Percentiles rank a stretch among this genome's conserved stretches.
Conservation (phyloP, 306 rosid genomes). For the Begonia masoniana region DNA sequence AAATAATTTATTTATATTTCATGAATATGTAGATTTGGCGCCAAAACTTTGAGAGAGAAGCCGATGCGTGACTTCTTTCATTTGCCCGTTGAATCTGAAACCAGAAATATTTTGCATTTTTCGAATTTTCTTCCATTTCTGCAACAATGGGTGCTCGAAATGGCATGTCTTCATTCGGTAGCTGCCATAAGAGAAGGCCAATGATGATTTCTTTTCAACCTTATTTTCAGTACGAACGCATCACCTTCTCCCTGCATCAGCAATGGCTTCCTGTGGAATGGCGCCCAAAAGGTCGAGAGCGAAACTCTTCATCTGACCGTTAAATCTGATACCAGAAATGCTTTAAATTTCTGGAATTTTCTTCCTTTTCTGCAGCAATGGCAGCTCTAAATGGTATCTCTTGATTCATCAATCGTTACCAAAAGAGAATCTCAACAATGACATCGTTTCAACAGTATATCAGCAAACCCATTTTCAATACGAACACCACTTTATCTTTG, state of each 20-base stretch:
- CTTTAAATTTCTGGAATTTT: background rate
- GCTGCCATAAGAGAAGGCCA: background rate
- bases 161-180: background rate
- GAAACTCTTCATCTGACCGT: background rate
- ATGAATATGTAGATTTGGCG: no score
- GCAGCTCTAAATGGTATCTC: conserved; percentile 5
- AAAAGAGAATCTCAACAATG: conserved; percentile 3
- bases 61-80: no score
- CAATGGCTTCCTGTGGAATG: no score
- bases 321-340: background rate
- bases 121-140: conserved; percentile 4
- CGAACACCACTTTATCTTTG: background rate
- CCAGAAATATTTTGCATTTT: background rate
- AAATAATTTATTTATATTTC: no score
- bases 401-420: background rate
- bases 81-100: conserved; percentile 4
- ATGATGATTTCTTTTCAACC: conserved; percentile 10
- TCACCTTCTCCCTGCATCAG: background rate
- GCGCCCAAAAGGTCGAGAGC: no score
- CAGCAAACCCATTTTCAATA: background rate
- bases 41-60: no score
- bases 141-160: conserved; percentile 11
- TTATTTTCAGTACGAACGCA: background rate
- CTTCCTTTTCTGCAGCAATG: conserved; percentile 12
- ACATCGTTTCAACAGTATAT: conserved; percentile 9